A percentile compares a stretch with the other conserved stretches of the same genome.
Conservation (phyloP, 352 stramenopile species). For the Globisporangium heterothallicum region DNA sequence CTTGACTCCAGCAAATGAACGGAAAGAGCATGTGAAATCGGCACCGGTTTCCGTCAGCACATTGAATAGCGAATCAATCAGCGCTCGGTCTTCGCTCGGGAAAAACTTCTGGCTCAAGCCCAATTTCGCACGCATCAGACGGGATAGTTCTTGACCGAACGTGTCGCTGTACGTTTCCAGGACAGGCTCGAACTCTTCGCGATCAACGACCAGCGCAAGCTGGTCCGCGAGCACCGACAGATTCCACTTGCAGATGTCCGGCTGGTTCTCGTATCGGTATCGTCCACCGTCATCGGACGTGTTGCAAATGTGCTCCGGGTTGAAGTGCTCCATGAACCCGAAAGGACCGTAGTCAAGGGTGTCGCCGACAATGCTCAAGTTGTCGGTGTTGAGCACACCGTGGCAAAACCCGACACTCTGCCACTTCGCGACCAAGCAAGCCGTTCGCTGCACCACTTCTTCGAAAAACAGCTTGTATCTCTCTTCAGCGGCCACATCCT, state of each 20-base stretch:
- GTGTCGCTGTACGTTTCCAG: slow-evolving; percentile 34
- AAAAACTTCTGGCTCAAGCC: slow-evolving; percentile 36
- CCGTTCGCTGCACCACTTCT: slow-evolving; percentile 68
- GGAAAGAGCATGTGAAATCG: slow-evolving; percentile 80
- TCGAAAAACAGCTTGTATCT: slow-evolving; percentile 52
- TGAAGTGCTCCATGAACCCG: slow-evolving; percentile 91
- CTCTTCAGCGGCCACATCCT: neutral
- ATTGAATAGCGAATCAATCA: slow-evolving; percentile 51
- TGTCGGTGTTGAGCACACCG: slow-evolving; percentile 91
- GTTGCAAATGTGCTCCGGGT: slow-evolving; percentile 78
- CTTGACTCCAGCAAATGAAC: slow-evolving; percentile 40
- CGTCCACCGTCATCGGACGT: slow-evolving; percentile 73
- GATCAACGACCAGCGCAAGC: slow-evolving; percentile 40
- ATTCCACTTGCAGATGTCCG: slow-evolving; percentile 87
- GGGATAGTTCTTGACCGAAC: slow-evolving; percentile 55
- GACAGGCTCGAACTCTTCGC: slow-evolving; percentile 21
- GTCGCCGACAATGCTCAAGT: slow-evolving; percentile 88
- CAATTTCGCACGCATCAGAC: slow-evolving; percentile 62
- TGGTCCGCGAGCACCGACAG: slow-evolving; percentile 62
- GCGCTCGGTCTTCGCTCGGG: slow-evolving; percentile 27
- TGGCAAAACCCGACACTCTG: slow-evolving; percentile 88
- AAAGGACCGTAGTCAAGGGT: slow-evolving; percentile 93
- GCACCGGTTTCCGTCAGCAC: slow-evolving; percentile 55
- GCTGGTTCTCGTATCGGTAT: slow-evolving; percentile 81
- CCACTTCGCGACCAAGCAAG: slow-evolving; percentile 78